Base-by-base conservation (phyloP, 768 basidiomycete genomes). In the Cantharellus cinnabarinus region DNA sequence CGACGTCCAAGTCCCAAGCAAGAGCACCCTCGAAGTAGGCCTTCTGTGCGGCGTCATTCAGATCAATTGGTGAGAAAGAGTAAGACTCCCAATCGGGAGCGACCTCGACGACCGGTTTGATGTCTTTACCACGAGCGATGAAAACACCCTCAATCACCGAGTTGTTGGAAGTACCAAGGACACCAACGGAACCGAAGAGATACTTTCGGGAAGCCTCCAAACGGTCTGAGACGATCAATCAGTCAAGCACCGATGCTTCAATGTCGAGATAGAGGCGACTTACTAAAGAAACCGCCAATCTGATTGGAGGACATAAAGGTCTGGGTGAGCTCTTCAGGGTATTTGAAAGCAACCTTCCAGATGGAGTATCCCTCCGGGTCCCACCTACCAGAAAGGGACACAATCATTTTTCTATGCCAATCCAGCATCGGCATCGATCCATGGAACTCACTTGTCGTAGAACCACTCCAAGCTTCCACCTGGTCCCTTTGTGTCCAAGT, bases 121-220 rank as follows among this genome's bases (percentile, higher is more conserved):
- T 71, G 4, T 89, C 85, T 66, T 78, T 76, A 14, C 95, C 95
- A 58, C 94, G 85, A 62, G 77, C 69, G 71, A 99, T 83, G 64
- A 98, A 70, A 56, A 71, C 80, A 68, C 95, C 95, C 51, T 80
- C 68, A 72, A 95, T 89, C 68, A 84, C 59, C 44, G 83, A 87
- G 72, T 87, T 75, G 72, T 86, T 85, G 68, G 75, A 57, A 66
- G 73, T 71, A 68, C 95, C 94, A 60, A 93, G 81, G 29, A 99
- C 95, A 69, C 89, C 90, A 52, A 90, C 70, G 50, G 89, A 93
- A 10, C 83, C 94, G 70, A 97, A 95, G 39, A 62, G 58, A 76
- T 95, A 94, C 72, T 95, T 94, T 71, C 94, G 84, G 34, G 91
- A 90, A 5, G 81, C 95, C 74, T 98, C 95, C 4, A 99, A 81